These are phyloP conservation scores for Blakeslea trispora DNA, from an alignment of 371 early-diverging fungal species.

Conservation along the genomic window DNA sequence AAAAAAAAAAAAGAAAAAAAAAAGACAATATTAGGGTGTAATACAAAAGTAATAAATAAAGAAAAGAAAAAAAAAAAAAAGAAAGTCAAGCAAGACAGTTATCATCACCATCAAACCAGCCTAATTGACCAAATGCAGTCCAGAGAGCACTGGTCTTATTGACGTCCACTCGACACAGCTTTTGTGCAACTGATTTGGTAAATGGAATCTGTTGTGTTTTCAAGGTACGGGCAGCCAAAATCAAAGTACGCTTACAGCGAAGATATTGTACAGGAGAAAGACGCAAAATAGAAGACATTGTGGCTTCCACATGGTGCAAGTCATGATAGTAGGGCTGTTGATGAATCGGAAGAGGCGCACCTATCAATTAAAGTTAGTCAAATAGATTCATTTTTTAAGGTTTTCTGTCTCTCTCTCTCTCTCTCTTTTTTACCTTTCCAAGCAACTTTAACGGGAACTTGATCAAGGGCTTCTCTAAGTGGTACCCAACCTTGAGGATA, in stretches of 20 bases:
- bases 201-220: constrained; percentile 31
- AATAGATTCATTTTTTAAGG: neutral
- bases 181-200: constrained; percentile 42
- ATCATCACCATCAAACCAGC: constrained; percentile 26
- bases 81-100: neutral
- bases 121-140: constrained; percentile 38
- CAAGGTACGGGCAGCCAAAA: constrained; percentile 33
- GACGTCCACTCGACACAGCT: constrained; percentile 39
- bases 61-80: neutral
- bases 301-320: constrained; percentile 56
- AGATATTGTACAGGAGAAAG: constrained; percentile 68
- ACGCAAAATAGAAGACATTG: constrained; percentile 64
- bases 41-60: neutral
- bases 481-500: constrained; percentile 32
- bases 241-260: constrained; percentile 39
- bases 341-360: constrained; percentile 49
- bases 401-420: too few relatives aligned
- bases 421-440: constrained; percentile 36
- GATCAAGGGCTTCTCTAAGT: constrained; percentile 17
- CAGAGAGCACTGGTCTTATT: constrained; percentile 43
- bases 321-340: constrained; percentile 42
- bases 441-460: constrained; percentile 25
- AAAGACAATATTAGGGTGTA: too few relatives aligned
- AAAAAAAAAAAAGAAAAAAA: too few relatives aligned
- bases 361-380: constrained; percentile 14